Evolutionary conservation across 805 yeast genomes (phyloP), one percentile per base, ranked within the genome.

Genomic region (Candida quercuum): DNA sequence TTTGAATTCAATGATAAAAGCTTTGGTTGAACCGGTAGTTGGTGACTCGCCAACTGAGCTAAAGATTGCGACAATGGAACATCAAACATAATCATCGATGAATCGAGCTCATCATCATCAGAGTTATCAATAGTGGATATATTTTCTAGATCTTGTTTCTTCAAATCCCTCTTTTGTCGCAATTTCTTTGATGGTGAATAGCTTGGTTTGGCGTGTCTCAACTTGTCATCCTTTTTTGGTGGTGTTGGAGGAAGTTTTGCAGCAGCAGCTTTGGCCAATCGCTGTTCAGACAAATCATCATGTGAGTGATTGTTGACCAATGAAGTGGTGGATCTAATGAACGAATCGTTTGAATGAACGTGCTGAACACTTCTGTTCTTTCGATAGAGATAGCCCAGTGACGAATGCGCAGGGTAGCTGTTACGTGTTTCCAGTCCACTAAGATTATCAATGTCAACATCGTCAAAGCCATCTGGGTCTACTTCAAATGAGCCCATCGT

Each of bases 41-140:
- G 68, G 33, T 59, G 57, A 15, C 60, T 59, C n/a, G 62, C 45
- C 14, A 65, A 45, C 11, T 68, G 57, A 6, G 56, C 63, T 15
- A 79, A 57, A 0, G 82, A 71, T 33, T 76, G 79, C 0, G 83
- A 69, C 36, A 76, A 58, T 3, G 88, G 88, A 15, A 81, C 83
- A 47, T 81, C 80, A 58, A 64, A 81, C 41, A 80, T 72, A 17
- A 71, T 64, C 17, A 69, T 58, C 38, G 71, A 71, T 30, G 69
- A 75, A 1, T 78, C 78, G 29, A 76, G 58, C 40, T 74, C 72
- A 41, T 74, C 72, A 41, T 74, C 76, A 45, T 76, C 81, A 14
- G 73, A 76, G 32, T 60, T 56, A 28, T 59, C 58, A 23, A 55
- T 17, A 24, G 38, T 35, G 29, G 41, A 37, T 4, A 45, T 21